Base-by-base conservation (phyloP, 805 yeast species). In the Clavispora carvajalis region DNA sequence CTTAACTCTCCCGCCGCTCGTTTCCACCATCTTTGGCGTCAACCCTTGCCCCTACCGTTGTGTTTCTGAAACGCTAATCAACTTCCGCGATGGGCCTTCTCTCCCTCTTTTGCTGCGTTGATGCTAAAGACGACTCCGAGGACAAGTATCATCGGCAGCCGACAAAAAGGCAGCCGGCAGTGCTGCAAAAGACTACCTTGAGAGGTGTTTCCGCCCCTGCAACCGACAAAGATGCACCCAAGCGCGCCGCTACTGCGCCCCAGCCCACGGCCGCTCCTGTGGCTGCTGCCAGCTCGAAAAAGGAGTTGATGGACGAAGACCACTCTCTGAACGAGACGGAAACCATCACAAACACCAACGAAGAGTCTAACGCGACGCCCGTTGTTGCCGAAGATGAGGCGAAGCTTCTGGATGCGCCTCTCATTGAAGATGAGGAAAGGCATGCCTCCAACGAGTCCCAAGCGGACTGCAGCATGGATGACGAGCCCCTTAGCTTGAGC, bases 401-500 rank as follows among this genome's bases (percentile, higher is more conserved):
- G 24, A 33, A 18, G 33, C 37, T 13, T 25, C 25, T 13, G 31
- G 40, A 30, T 16, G 22, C 30, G 13, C 40, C 25, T n/a, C 8
- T 36, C 4, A 31, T 22, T 2, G 34, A 26, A 5, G 30, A 34
- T 17, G 36, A 33, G 11, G 23, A 11, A 8, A 23, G 17, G 3
- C 25, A n/a, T 9, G 22, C 17, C 16, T 15, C 26, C 12, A 33
- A 18, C 18, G 40, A 24, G 5, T 23, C 28, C 16, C 26, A 23
- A 13, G 12, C 33, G 29, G 29, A 21, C 22, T 28, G 34, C 18
- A 31, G 23, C 38, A 13, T 10, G 21, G 33, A 26, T 18, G 22
- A 33, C 18, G 22, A 19, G 33, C n/a, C 34, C 11, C 59, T 81
- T 33, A 89, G 82, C 58, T 62, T 84, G 48, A 70, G 84, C 4